Base-by-base conservation (phyloP, 352 stramenopile genomes). In the Globisporangium iwayamae region DNA sequence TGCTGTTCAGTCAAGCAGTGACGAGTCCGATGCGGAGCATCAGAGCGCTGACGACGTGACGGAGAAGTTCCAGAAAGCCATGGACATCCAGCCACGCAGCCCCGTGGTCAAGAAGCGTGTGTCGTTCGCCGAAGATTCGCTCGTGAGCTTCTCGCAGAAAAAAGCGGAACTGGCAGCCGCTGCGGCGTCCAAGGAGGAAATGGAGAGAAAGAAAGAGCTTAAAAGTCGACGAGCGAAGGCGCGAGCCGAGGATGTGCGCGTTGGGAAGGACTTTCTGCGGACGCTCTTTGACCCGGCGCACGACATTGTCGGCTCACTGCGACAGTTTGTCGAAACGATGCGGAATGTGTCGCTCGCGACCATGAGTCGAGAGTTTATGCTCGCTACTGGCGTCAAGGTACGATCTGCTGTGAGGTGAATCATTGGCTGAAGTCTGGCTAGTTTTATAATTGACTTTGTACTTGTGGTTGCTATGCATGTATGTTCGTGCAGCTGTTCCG, bases 361-460 rank as follows among this genome's bases (percentile, higher is more conserved):
- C 2, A 87, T 88, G 72, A 90, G 76, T 59, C 76, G 74, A 28
- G 81, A 94, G 41, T 84, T 94, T 47, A 69, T 70, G 18, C 60
- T 94, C 25, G 68, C 73, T 13, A 55, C 62, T 22, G 77, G 72
- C 28, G 75, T 94, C 41, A 77, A 72, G 78, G 85, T 93, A 66
- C 6, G 45, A 34, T 45, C 14, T 36, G 13, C 6, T 53, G 3
- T 28, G 32, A 57, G 1, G 1, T 60, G n/a, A 39, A 18, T 16
- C 22, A 45, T 20, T 63, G 7, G 13, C 16, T 51, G 34, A 18
- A 50, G 52, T 8, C 5, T 38, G 48, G 14, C 39, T 18, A 20
- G 7, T n/a, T 41, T 41, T 9, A 41, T 34, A 25, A 39, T 13
- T 45, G 39, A 51, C 51, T 43, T 1, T 56, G 50, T 39, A 16